Base-by-base conservation (phyloP, 2,329 filamentous ascomycete species). In the Ustilaginoidea virens region DNA sequence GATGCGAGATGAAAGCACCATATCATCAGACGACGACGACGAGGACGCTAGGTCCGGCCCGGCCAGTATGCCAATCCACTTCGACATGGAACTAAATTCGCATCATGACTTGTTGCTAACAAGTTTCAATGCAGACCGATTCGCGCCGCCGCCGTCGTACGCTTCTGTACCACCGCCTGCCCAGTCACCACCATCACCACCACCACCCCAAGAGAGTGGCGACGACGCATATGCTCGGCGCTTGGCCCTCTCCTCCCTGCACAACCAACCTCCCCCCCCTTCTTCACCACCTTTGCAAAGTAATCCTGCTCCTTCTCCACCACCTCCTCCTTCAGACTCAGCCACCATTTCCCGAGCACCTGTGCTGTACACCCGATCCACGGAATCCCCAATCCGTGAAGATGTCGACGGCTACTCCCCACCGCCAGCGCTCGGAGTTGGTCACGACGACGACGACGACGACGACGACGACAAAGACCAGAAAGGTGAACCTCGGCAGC, bases 331-430 rank as follows among this genome's bases (percentile, higher is more conserved):
- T 41, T 58, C 47, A 17, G 51, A 52, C 24, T 46, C 60, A n/a
- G 60, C 67, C 8, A 75, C 71, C 6, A 87, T 92, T 47, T 80
- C 81, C 23, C 70, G 77, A 23, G 76, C 79, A 1, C 81, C 85
- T 1, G 70, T 92, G 8, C 76, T 75, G 38, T 92, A 92, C 51
- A 63, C 39, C 5, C 47, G 50, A 34, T 32, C 43, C 10, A 18
- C 36, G 8, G 28, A 36, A 16, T 12, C 36, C 6, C 36, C 41
- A 4, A n/a, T n/a, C n/a, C 18, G 23, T 20, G 48, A 54, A 23
- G 45, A 56, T 20, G 50, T 53, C 16, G 47, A 56, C 25, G 55
- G 61, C 36, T 53, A 59, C 30, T 55, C 56, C 14, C 47, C 43
- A 15, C 53, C 61, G 6, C 61, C 67, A 6, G 57, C 67, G 43